phyloP scores from a whole-genome alignment of 257 asterid species.

The Gentiana dahurica region DNA sequence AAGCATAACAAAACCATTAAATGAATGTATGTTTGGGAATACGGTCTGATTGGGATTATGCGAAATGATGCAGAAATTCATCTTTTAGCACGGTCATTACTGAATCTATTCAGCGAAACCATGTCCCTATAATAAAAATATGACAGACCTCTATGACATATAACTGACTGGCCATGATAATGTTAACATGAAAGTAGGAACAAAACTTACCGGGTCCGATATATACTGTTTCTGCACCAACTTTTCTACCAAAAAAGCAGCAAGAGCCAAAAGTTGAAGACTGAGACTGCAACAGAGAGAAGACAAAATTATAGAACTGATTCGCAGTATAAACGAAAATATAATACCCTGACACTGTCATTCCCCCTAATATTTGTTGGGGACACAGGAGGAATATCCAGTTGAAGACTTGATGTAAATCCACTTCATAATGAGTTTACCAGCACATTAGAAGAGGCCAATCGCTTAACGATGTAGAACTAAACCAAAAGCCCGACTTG shows the following conservation, averaged over 20 bases:
- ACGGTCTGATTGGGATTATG: no score
- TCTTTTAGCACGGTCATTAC: no score
- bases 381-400: not conserved
- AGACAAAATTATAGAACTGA: not conserved
- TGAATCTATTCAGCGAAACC: no score
- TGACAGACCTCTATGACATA: no score
- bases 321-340: not conserved
- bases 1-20: no score
- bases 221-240: slow-evolving; percentile 43
- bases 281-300: slow-evolving; percentile 51
- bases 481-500: slow-evolving; percentile 77
- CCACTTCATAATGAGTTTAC: slow-evolving; percentile 29
- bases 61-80: no score
- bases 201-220: slow-evolving; percentile 55
- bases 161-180: no score
- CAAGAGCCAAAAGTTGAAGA: slow-evolving; percentile 70
- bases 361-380: not conserved
- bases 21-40: no score
- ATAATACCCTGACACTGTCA: no score
- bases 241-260: slow-evolving; percentile 78
- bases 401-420: not conserved
- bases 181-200: slow-evolving; percentile 3
- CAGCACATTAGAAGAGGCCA: slow-evolving; percentile 98
- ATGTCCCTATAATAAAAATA: no score
- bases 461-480: slow-evolving; percentile 76